These are phyloP conservation scores for Lactifluus echinatus DNA, from an alignment of 768 basidiomycete species.

Conservation along the genomic window DNA sequence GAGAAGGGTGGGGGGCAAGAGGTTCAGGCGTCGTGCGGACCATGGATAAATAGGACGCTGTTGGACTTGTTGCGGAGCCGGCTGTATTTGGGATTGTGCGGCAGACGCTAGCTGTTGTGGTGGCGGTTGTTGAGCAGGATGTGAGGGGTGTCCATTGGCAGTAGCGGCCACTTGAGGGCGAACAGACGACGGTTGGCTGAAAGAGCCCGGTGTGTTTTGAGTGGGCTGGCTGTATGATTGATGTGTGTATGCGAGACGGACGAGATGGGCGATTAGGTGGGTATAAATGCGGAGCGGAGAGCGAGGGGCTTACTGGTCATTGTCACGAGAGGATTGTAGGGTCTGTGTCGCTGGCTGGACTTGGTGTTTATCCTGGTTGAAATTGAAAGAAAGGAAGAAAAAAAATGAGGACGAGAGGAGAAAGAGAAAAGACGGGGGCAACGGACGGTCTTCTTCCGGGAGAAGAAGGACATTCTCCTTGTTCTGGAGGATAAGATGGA, in stretches of 20 bases:
- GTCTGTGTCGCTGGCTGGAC: slow-evolving; percentile 12
- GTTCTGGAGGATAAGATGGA: slow-evolving; percentile 51
- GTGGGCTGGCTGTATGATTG: neutral
- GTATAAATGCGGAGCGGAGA: neutral
- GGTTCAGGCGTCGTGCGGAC: slow-evolving; percentile 64
- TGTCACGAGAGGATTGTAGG: slow-evolving; percentile 13
- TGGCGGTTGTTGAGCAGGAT: slow-evolving; percentile 25
- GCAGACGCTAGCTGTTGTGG: slow-evolving; percentile 28
- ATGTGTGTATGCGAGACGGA: neutral
- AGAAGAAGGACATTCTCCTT: slow-evolving; percentile 91
- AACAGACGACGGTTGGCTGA: slow-evolving; percentile 22
- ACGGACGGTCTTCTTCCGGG: slow-evolving; percentile 60
- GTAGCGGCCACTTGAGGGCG: slow-evolving; percentile 11
- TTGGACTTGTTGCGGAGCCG: slow-evolving; percentile 26
- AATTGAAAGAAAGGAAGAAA: slow-evolving; percentile 1
- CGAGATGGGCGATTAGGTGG: slow-evolving; percentile 6
- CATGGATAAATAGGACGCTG: slow-evolving; percentile 70
- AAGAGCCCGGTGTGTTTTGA: slow-evolving; percentile 12
- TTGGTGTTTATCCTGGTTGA: slow-evolving; percentile 19
- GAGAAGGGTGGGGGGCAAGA: slow-evolving; percentile 59
- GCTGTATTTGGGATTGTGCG: slow-evolving; percentile 20
- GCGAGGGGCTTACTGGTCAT: slow-evolving; percentile 7
- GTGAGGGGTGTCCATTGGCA: slow-evolving; percentile 30
- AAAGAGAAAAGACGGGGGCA: slow-evolving; percentile 14
- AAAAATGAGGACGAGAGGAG: neutral